Percentiles rank a stretch among this genome's conserved stretches.
Conservation (phyloP, 2,329 filamentous ascomycete genomes). For the Colletotrichum caudatum region DNA sequence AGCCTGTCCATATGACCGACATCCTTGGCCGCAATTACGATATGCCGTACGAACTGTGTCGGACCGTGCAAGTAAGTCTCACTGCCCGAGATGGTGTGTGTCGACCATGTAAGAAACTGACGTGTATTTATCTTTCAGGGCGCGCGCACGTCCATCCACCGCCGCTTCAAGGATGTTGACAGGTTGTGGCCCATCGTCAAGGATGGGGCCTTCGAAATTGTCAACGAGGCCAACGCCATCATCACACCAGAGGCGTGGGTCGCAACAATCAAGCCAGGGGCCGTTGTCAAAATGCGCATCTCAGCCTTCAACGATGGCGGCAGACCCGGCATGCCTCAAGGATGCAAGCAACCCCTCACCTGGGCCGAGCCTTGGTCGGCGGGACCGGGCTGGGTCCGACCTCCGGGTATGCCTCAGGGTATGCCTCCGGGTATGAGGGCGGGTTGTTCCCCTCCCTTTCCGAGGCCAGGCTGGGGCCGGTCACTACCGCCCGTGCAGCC, state of each 20-base stretch:
- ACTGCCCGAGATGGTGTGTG: no score
- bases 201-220: constrained; percentile 29
- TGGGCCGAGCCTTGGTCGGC: constrained; percentile 21
- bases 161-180: constrained; percentile 22
- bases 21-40: constrained; percentile 27
- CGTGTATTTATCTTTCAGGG: neutral
- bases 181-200: constrained; percentile 27
- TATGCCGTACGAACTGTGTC: constrained; percentile 24
- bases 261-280: constrained; percentile 31
- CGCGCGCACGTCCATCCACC: constrained; percentile 21
- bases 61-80: constrained; percentile 24
- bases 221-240: constrained; percentile 10
- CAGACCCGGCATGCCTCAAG: neutral
- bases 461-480: neutral
- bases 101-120: neutral
- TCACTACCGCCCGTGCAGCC: neutral
- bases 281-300: constrained; percentile 24
- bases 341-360: neutral
- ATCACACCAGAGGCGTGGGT: constrained; percentile 30
- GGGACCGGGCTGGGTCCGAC: neutral
- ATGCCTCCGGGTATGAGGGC: no score
- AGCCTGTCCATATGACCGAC: constrained; percentile 30
- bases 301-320: constrained; percentile 30
- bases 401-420: neutral
- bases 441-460: neutral